Evolutionary conservation across 352 stramenopile genomes (phyloP).

Genomic region (Globisporangium paroecandrum): DNA sequence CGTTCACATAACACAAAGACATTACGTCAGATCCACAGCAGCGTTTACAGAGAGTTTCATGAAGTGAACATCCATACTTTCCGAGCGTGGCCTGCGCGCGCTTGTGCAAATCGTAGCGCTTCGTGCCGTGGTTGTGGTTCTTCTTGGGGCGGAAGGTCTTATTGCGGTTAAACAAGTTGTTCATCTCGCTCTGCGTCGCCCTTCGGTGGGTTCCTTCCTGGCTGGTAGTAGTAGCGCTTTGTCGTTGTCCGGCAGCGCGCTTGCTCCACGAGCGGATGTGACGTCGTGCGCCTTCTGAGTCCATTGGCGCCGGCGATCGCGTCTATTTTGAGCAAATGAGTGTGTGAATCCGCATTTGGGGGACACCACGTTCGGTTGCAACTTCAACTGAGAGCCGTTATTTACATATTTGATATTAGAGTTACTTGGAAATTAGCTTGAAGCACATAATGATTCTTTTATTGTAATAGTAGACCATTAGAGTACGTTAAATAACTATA

Average conservation of each 20-base stretch:
- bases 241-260: neutral
- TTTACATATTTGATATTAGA: neutral
- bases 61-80: slow-evolving; percentile 40
- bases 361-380: neutral
- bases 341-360: neutral
- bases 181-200: slow-evolving; percentile 27
- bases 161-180: slow-evolving; percentile 75
- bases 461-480: too few relatives aligned
- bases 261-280: neutral
- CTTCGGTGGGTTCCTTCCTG: neutral
- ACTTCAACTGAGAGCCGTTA: neutral
- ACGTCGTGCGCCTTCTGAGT: neutral
- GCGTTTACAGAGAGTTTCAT: slow-evolving; percentile 4
- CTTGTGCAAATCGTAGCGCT: slow-evolving; percentile 84
- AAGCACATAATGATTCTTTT: too few relatives aligned
- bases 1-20: neutral
- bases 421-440: too few relatives aligned
- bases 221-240: neutral
- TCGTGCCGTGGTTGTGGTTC: slow-evolving; percentile 74
- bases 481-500: too few relatives aligned
- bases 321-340: neutral
- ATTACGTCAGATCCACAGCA: neutral
- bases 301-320: neutral
- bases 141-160: slow-evolving; percentile 88
- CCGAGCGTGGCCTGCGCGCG: slow-evolving; percentile 76